Conservation (phyloP, 106 monocot species). For the Dendrobium chrysotoxum region DNA sequence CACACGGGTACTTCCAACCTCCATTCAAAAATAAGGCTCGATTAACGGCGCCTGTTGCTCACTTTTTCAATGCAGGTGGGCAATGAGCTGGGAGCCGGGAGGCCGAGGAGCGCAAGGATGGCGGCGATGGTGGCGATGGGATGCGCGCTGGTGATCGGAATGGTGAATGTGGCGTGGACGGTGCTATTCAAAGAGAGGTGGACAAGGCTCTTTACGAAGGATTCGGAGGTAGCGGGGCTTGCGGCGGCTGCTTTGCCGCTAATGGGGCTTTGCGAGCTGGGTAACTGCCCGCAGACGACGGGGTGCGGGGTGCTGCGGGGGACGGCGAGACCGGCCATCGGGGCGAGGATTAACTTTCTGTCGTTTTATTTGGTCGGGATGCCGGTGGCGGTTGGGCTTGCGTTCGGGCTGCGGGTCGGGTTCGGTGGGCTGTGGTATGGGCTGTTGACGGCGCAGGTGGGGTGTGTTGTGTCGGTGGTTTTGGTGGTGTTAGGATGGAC, state of each 20-base stretch:
- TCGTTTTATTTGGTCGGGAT: conserved; percentile 81
- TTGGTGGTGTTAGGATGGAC: conserved; percentile 50
- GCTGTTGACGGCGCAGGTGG: conserved; percentile 57
- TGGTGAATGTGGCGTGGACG: conserved; percentile 48
- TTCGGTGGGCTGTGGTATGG: conserved; percentile 84
- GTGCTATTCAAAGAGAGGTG: conserved; percentile 26
- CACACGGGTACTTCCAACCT: conserved; percentile 43
- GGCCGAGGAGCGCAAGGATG: conserved; percentile 42
- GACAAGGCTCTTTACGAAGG: conserved; percentile 59
- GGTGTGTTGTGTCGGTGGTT: conserved; percentile 43
- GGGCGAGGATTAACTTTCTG: conserved; percentile 62
- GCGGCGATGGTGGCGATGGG: conserved; percentile 68
- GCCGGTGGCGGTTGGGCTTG: conserved; percentile 70
- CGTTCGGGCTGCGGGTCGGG: conserved; percentile 47
- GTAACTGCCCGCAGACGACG: conserved; percentile 87
- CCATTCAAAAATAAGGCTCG: too few species aligned
- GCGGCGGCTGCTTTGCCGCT: conserved; percentile 68
- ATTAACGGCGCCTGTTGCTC: too few species aligned
- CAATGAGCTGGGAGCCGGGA: conserved; percentile 75
- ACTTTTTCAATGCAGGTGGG: conserved; percentile 43
- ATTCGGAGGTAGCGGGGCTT: conserved; percentile 42
- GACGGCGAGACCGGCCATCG: conserved; percentile 61
- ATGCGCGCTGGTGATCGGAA: conserved; percentile 48
- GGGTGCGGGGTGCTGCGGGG: conserved; percentile 87
- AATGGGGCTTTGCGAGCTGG: conserved; percentile 77